A percentile compares a stretch with the other conserved stretches of the same genome.
These are phyloP conservation scores for Curvularia sp. DNA, from an alignment of 2,329 filamentous ascomycete species.

Conservation along the genomic window DNA sequence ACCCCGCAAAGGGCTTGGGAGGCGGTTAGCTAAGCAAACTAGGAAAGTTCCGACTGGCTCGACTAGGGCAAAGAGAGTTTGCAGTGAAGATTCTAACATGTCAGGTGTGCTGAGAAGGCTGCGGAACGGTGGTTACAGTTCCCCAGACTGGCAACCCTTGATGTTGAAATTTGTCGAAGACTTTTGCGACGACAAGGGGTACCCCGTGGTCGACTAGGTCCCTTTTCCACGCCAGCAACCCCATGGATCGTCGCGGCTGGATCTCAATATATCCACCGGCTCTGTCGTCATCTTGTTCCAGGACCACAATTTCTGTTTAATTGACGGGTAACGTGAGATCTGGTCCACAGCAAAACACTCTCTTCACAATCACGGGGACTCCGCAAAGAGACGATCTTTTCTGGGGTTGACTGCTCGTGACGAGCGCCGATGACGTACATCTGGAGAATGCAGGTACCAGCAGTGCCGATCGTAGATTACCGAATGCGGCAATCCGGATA, in stretches of 20 bases:
- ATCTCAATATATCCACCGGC: not conserved
- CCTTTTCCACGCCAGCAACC: slow-evolving; percentile 1
- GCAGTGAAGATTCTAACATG: slow-evolving; percentile 10
- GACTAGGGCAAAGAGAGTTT: slow-evolving; percentile 15
- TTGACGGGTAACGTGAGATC: not conserved
- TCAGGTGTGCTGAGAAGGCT: slow-evolving; percentile 14
- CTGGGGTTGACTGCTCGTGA: slow-evolving; percentile 9
- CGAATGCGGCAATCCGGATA: slow-evolving; percentile 14
- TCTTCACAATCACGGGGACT: slow-evolving; percentile 7
- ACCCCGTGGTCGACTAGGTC: slow-evolving; percentile 3
- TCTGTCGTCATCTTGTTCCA: slow-evolving; percentile 4
- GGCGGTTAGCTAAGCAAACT: slow-evolving; percentile 12
- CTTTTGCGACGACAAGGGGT: not conserved
- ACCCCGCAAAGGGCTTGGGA: slow-evolving; percentile 8
- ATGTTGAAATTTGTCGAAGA: slow-evolving; percentile 2
- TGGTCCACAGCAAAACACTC: slow-evolving; percentile 6
- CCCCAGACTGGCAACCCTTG: slow-evolving; percentile 17
- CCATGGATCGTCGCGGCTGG: slow-evolving; percentile 13
- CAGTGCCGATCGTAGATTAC: slow-evolving; percentile 14
- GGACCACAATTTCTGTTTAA: slow-evolving; percentile 1
- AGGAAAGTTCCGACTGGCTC: slow-evolving; percentile 12
- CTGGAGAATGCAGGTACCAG: slow-evolving; percentile 19
- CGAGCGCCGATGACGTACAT: slow-evolving; percentile 14
- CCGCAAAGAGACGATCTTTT: slow-evolving; percentile 10
- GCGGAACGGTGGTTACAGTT: slow-evolving; percentile 12